A percentile compares a stretch with the other conserved stretches of the same genome.
phyloP scores from a whole-genome alignment of 2,329 filamentous ascomycete genomes.

The Hymenoscyphus infarciens region DNA sequence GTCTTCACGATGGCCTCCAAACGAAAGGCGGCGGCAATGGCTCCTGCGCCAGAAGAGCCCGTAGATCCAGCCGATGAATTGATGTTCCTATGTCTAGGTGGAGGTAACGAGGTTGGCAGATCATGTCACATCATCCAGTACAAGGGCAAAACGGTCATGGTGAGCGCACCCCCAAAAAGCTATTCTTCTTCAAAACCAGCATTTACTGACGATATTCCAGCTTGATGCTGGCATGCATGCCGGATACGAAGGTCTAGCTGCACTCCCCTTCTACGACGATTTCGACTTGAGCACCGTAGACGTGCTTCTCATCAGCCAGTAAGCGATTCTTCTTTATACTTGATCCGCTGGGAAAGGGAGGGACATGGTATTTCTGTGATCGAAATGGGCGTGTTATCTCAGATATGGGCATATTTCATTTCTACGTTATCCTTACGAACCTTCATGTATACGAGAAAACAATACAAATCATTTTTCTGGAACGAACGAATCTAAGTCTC shows the following conservation, averaged over 20 bases:
- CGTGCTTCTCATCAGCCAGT: conserved; percentile 98
- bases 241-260: conserved; percentile 89
- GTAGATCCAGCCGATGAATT: conserved; percentile 92
- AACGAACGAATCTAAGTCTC: conserved; percentile 33
- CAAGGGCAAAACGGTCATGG: conserved; percentile 99
- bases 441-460: conserved; percentile 40
- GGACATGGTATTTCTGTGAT: conserved; percentile 5
- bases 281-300: conserved; percentile 98
- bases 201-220: conserved; percentile 34
- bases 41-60: conserved; percentile 69
- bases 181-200: neutral
- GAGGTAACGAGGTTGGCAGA: conserved; percentile 93
- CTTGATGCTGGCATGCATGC: conserved; percentile 97
- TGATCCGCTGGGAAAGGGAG: neutral
- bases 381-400: neutral
- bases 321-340: conserved; percentile 50
- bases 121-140: conserved; percentile 98
- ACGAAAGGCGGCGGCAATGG: conserved; percentile 78
- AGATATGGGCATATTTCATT: neutral
- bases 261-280: conserved; percentile 95
- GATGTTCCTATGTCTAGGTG: conserved; percentile 88
- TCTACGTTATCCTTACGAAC: conserved; percentile 1
- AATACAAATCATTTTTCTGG: conserved; percentile 42
- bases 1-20: conserved; percentile 79
- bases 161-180: conserved; percentile 44